Conservation (phyloP, 805 yeast species). For the Suhomyces sp. region DNA sequence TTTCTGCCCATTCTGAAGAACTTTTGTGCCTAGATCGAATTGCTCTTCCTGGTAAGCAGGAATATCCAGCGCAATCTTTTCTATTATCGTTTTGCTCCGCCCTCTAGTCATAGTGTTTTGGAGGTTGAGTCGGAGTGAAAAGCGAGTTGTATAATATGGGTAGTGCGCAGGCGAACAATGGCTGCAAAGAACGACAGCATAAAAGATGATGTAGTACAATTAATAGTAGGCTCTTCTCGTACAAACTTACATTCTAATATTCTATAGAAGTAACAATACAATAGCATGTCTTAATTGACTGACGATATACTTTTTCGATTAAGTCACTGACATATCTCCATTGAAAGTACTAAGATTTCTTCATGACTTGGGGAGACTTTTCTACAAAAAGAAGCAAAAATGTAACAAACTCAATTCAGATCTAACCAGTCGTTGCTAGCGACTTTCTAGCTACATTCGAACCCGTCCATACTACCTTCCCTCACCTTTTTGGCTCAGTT, state of each 20-base stretch:
- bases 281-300: no score
- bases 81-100: conserved; percentile 62
- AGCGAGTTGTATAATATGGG: background rate
- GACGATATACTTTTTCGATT: no score
- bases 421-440: no score
- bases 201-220: no score
- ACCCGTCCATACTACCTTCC: background rate
- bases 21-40: conserved; percentile 10
- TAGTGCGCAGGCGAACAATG: background rate
- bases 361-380: no score
- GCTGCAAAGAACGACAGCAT: background rate
- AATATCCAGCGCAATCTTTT: conserved; percentile 53
- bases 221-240: no score
- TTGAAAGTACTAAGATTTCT: no score
- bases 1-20: background rate
- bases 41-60: conserved; percentile 23
- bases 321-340: no score
- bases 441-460: no score
- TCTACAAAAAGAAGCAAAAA: background rate
- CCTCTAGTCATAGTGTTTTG: conserved; percentile 35
- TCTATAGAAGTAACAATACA: no score
- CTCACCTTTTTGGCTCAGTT: background rate
- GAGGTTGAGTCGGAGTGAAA: background rate
- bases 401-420: background rate
- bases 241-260: no score